Percentiles rank a stretch among this genome's conserved stretches.
Evolutionary conservation across 2,329 filamentous ascomycete genomes (phyloP).

Genomic region (Fusarium piperis): DNA sequence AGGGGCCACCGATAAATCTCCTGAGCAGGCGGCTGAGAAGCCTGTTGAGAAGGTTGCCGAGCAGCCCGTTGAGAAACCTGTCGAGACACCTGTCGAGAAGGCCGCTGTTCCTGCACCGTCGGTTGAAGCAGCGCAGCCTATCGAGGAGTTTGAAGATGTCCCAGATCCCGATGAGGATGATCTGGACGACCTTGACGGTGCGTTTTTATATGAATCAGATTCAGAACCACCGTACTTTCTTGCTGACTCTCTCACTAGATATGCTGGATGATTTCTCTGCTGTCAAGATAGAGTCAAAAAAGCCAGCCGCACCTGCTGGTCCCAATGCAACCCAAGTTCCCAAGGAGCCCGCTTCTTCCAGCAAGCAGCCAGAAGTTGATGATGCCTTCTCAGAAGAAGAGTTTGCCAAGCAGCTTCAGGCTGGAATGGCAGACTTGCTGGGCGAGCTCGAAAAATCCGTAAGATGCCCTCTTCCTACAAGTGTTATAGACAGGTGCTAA

Average conservation of each 20-base stretch:
- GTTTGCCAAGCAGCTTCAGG: conserved; percentile 87
- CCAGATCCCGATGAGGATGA: conserved; percentile 95
- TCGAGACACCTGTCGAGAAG: not conserved
- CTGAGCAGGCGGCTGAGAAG: not conserved
- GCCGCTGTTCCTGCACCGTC: not conserved
- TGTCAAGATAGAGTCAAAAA: conserved; percentile 57
- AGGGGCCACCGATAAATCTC: not conserved
- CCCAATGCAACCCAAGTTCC: conserved; percentile 46
- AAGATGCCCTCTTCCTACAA: conserved; percentile 39
- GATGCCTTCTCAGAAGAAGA: conserved; percentile 74
- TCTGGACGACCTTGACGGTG: conserved; percentile 89
- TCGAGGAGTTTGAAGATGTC: conserved; percentile 61
- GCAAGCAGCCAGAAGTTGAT: conserved; percentile 36
- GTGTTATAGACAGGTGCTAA: not conserved
- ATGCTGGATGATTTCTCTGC: conserved; percentile 91
- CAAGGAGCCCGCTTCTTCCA: conserved; percentile 46
- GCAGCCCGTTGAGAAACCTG: not conserved
- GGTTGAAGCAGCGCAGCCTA: not conserved
- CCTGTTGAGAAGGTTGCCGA: not conserved
- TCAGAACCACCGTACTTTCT: not conserved
- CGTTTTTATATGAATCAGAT: not conserved
- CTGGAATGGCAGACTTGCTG: conserved; percentile 86
- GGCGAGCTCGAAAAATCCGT: conserved; percentile 73
- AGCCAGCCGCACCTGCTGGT: conserved; percentile 40
- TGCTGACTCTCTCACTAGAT: conserved; percentile 62